Evolutionary conservation across 306 rosid genomes (phyloP), one percentile per base, ranked within the genome.

Genomic region (Inga oerstediana): DNA sequence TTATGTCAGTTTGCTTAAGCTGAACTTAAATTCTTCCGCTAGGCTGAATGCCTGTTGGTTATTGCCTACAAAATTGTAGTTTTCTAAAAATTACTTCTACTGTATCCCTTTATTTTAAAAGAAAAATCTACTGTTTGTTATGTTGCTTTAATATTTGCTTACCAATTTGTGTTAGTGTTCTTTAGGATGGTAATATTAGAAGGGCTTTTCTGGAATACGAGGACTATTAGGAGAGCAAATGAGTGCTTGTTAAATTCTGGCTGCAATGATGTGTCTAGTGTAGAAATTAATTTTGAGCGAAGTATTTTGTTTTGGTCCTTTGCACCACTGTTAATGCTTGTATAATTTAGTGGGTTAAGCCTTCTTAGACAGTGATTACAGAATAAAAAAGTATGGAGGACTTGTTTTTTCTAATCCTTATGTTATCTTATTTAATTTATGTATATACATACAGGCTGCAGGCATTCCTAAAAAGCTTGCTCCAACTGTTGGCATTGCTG

Each of bases 391-490:
- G 48, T 24, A 2, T 59, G 10, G 7, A n/a, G 5, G 32, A 64
- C 4, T 0, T 64, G 32, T 10, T 11, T 9, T 39, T 8, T 62
- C 35, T 24, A 10, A 62, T 62, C 13, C 3, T 8, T 67, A 10
- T 48, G 0, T 15, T 62, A 0, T 17, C 17, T 2, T 24, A 44
- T n/a, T 4, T 71, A 30, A 51, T 16, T 43, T 11, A 35, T 0
- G 14, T 27, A 35, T 49, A 34, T n/a, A 8, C 34, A 19, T 24
- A 44, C 79, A 93, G 97, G 93, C 93, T 24, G 92, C 93, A 27
- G 96, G 94, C 13, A 85, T 93, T 72, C 95, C 95, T 45, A 88
- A 87, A 72, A 91, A 88, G 48, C 93, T 89, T 72, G 97, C 96
- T 4, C 87, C 88, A 27, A 91, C 97, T 3, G 85, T 93, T 2